Percentiles rank a stretch among this genome's conserved stretches.
Conservation (phyloP, 768 basidiomycete species). For the Leccinum rimulosum region DNA sequence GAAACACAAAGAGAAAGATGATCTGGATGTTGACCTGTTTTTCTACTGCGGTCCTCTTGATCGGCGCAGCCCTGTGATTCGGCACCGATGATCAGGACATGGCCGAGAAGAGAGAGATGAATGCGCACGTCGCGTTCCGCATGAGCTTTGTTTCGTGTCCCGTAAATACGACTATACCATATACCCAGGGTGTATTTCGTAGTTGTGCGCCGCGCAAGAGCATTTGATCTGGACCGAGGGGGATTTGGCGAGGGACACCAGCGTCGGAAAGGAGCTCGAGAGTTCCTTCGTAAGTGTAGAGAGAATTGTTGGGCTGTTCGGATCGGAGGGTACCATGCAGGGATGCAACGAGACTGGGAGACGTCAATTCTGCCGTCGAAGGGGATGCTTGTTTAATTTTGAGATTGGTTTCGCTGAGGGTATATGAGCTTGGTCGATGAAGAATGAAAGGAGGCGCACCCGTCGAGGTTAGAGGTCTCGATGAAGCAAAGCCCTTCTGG, state of each 20-base stretch:
- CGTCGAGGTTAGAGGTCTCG: constrained; percentile 96
- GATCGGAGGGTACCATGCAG: constrained; percentile 85
- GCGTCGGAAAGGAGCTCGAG: constrained; percentile 56
- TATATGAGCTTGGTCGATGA: neutral
- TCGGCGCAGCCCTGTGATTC: constrained; percentile 76
- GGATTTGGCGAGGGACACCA: constrained; percentile 74
- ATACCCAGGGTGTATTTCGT: constrained; percentile 95
- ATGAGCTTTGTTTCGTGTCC: constrained; percentile 99
- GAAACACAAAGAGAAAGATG: constrained; percentile 86
- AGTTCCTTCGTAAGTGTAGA: constrained; percentile 93
- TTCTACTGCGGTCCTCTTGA: constrained; percentile 96
- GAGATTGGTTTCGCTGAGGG: constrained; percentile 85
- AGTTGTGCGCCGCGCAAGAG: constrained; percentile 92
- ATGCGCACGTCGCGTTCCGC: constrained; percentile 92
- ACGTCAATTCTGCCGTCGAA: constrained; percentile 73
- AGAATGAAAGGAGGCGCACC: constrained; percentile 47
- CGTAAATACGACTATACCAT: constrained; percentile 90
- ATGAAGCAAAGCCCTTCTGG: constrained; percentile 98
- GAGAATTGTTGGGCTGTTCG: constrained; percentile 95
- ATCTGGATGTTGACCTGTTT: constrained; percentile 95
- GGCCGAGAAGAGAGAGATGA: rapidly evolving
- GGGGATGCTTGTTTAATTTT: constrained; percentile 97
- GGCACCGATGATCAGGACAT: neutral
- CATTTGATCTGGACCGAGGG: constrained; percentile 93
- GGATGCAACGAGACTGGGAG: constrained; percentile 68